Evolutionary conservation across 139 green algal genomes (phyloP), one percentile per base, ranked within the genome.

Genomic region (Gonium pectorale): DNA sequence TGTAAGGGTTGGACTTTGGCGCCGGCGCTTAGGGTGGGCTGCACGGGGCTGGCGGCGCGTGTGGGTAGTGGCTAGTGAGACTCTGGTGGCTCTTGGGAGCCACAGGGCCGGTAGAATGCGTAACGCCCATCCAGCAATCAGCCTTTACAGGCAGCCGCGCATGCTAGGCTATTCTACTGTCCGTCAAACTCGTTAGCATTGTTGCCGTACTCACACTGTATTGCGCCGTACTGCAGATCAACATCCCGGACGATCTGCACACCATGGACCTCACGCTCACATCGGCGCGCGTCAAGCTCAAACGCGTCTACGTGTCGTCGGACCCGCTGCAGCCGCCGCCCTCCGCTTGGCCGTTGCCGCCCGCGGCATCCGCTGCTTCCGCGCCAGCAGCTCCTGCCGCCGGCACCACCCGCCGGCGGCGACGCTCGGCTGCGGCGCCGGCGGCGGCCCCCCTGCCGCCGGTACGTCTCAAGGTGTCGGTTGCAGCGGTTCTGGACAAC

Each of bases 401-500:
- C 66, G 35, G 22, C 37, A 7, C 37, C 17, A 74, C 46, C 8
- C 26, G 44, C 17, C 19, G 49, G 49, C 49, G 49, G 35, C 35
- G 31, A 3, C 62, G 5, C 27, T 3, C 29, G 69, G 31, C 31
- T 19, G 17, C 8, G 46, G 2, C 9, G 56, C 75, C 40, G 6
- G 29, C 31, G 24, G 41, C 52, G 27, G 22, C 40, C 29, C 31
- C 24, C 6, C 35, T 75, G 31, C 62, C 78, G 8, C 4, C 63
- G 6, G n/a, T 84, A 1, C 51, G 33, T 27, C 31, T 84, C 5
- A 64, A 75, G 78, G 78, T 84, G 26, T 67, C 78, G 62, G 78
- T 66, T 3, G 78, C 78, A 33, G 78, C 62, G 41, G 78, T 84
- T 43, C 63, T 84, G 1, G 78, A 84, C 78, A 84, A 84, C 78